Evolutionary conservation across 1,284 basidiomycete genomes (phyloP), one percentile per base, ranked within the genome.

Genomic region (Sphaerobolus stellatus): DNA sequence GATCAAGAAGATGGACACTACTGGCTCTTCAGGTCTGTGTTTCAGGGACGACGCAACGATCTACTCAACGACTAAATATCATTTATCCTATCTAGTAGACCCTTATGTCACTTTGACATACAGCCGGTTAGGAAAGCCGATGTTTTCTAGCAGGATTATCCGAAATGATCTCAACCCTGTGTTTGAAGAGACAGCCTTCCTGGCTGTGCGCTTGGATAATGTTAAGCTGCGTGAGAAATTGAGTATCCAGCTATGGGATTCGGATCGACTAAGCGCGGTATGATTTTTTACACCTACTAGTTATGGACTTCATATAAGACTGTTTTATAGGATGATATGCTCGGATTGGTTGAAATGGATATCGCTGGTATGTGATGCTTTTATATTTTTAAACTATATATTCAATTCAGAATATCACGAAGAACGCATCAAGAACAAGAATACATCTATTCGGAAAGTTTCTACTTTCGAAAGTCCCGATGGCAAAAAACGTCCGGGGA

Each of bases 271-370:
- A 18, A 34, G 33, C 33, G n/a, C 33, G 11, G 33, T 34, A 34
- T 11, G n/a, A 34, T 34, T 34, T 34, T 34, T 34, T n/a, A n/a
- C n/a, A n/a, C n/a, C n/a, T n/a, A n/a, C n/a, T n/a, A n/a, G n/a
- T n/a, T n/a, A n/a, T n/a, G n/a, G n/a, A n/a, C n/a, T n/a, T n/a
- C n/a, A n/a, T n/a, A n/a, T n/a, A n/a, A n/a, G 33, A 36, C 33
- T 11, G 33, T 36, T 16, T 31, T 16, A n/a, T 54, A 71, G 69
- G 70, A 71, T 54, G 69, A 71, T 55, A 70, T 72, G 64, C 62
- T 72, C 56, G 70, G 70, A 20, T 64, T 65, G 36, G 65, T 62
- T 8, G 68, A 71, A 34, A 57, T 69, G 27, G 66, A 68, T 54
- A 61, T 71, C 40, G 56, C 66, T 40, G 67, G 60, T 61, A 49